Conservation (phyloP, 2,329 filamentous ascomycete species). For the Boeremia lycopersici region DNA sequence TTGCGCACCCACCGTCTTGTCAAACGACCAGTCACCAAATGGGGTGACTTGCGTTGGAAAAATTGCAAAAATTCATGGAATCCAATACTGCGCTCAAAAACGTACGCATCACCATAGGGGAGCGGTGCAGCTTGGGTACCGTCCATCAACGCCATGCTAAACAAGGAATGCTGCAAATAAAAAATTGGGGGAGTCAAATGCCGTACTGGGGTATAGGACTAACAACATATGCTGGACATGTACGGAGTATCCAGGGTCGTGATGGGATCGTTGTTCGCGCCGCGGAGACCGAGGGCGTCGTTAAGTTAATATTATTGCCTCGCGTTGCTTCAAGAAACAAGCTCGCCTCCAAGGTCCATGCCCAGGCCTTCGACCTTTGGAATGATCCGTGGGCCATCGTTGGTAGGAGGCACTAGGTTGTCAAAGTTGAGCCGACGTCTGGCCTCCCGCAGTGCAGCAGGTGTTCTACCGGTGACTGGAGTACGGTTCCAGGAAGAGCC, state of each 20-base stretch:
- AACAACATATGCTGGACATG: conserved; percentile 5
- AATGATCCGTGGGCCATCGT: conserved; percentile 52
- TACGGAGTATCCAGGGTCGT: conserved; percentile 11
- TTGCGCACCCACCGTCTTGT: conserved; percentile 25
- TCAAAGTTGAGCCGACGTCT: conserved; percentile 83
- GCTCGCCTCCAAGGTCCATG: conserved; percentile 70
- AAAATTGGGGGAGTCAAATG: background rate
- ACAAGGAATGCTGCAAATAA: conserved; percentile 3
- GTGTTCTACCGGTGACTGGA: conserved; percentile 69
- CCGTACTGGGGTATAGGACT: conserved; percentile 2
- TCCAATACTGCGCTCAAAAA: conserved; percentile 4
- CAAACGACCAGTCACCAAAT: conserved; percentile 6
- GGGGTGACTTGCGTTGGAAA: background rate
- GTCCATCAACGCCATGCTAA: conserved; percentile 18
- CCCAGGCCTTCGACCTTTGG: conserved; percentile 61
- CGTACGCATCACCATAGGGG: conserved; percentile 1
- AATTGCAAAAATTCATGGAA: background rate
- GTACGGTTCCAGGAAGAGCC: conserved; percentile 67
- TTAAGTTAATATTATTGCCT: background rate
- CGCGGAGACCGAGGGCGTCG: conserved; percentile 1
- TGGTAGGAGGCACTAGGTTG: conserved; percentile 64
- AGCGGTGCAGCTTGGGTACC: conserved; percentile 1
- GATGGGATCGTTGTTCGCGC: conserved; percentile 6
- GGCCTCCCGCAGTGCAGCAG: conserved; percentile 69
- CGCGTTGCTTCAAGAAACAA: conserved; percentile 54